These are phyloP conservation scores for Cutaneotrichosporon cyanovorans DNA, from an alignment of 1,284 basidiomycete genomes.

Conservation along the genomic window DNA sequence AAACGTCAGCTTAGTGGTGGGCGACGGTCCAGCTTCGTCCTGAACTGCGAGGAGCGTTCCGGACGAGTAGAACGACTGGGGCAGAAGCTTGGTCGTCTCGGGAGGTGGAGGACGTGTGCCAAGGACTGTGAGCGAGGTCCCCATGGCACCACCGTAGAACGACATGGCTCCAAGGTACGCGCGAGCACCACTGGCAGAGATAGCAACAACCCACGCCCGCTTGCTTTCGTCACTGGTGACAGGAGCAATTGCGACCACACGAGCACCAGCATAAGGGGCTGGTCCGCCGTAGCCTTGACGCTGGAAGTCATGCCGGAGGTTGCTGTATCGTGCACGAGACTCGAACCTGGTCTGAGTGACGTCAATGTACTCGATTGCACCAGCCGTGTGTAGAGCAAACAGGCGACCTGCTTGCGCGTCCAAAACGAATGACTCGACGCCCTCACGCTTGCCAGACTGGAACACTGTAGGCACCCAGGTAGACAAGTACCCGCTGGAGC, in stretches of 20 bases:
- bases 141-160: neutral
- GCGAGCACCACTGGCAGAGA: conserved; percentile 56
- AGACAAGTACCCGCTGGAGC: conserved; percentile 26
- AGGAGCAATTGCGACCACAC: conserved; percentile 40
- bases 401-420: conserved; percentile 33
- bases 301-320: conserved; percentile 20
- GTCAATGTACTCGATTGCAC: conserved; percentile 33
- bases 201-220: conserved; percentile 64
- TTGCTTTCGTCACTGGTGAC: conserved; percentile 43
- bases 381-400: conserved; percentile 31
- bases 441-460: conserved; percentile 21
- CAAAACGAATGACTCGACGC: conserved; percentile 36
- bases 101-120: conserved; percentile 29
- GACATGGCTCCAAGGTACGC: conserved; percentile 11
- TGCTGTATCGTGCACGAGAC: conserved; percentile 20
- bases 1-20: conserved; percentile 24
- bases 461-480: conserved; percentile 27
- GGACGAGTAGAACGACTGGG: conserved; percentile 36
- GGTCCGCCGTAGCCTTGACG: conserved; percentile 14
- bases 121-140: conserved; percentile 7
- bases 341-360: conserved; percentile 27
- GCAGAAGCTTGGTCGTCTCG: conserved; percentile 11
- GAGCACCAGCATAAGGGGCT: conserved; percentile 9
- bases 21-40: conserved; percentile 18
- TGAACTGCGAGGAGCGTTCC: conserved; percentile 34